Evolutionary conservation across 2,329 filamentous ascomycete species (phyloP).

Genomic region (Fusarium sp.): DNA sequence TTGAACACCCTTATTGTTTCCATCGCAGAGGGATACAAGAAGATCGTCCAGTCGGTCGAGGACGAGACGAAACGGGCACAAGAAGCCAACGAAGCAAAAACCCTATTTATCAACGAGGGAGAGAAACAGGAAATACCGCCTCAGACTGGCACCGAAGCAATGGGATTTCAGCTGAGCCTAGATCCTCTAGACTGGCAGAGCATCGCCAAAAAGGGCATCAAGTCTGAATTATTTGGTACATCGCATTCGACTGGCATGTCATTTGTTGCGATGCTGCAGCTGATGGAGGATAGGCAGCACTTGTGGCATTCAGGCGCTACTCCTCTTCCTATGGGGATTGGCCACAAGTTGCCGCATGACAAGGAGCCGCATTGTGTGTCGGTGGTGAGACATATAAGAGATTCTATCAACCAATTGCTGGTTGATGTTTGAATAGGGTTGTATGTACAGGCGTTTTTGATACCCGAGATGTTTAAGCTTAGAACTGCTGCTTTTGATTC

Average conservation of each 20-base stretch:
- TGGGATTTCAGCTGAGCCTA: slow-evolving; percentile 26
- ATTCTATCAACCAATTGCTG: slow-evolving; percentile 26
- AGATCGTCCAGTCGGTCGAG: slow-evolving; percentile 36
- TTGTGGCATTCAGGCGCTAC: slow-evolving; percentile 40
- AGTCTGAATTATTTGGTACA: slow-evolving; percentile 34
- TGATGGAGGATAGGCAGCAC: slow-evolving; percentile 43
- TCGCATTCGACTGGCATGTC: background rate
- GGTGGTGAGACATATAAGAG: slow-evolving; percentile 42
- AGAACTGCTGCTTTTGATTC: background rate
- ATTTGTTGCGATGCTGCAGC: slow-evolving; percentile 31
- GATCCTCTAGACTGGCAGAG: slow-evolving; percentile 35
- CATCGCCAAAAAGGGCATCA: slow-evolving; percentile 38
- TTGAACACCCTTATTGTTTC: slow-evolving; percentile 42
- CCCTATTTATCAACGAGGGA: slow-evolving; percentile 24
- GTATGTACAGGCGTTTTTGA: background rate
- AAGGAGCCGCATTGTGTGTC: slow-evolving; percentile 42
- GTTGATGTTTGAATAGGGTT: slow-evolving; percentile 14
- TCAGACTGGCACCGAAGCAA: background rate
- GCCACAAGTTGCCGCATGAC: slow-evolving; percentile 8
- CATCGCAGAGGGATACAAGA: slow-evolving; percentile 42
- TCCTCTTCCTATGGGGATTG: slow-evolving; percentile 14
- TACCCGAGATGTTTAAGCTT: slow-evolving; percentile 6
- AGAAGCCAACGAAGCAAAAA: slow-evolving; percentile 30
- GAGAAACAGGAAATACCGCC: background rate
- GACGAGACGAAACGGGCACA: slow-evolving; percentile 35